Evolutionary conservation across 1,139 yeast genomes (phyloP).

Genomic region (Candida neerlandica): DNA sequence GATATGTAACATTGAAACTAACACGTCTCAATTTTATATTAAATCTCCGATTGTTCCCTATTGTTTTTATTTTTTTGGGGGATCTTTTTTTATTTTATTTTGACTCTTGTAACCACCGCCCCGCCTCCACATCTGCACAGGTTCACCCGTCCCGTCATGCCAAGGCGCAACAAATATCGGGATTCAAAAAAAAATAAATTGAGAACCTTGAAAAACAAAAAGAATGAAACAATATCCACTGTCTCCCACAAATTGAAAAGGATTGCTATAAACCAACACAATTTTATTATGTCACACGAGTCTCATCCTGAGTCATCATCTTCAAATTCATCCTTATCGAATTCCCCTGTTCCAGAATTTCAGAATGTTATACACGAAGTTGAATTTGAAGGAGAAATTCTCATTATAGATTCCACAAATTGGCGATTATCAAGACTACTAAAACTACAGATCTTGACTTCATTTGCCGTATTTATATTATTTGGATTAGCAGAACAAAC

Average conservation of each 20-base stretch:
- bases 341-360: slow-evolving; percentile 1
- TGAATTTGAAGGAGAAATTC: slow-evolving; percentile 28
- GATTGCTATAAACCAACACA: neutral
- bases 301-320: neutral
- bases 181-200: neutral
- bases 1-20: too few species aligned
- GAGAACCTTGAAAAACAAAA: neutral
- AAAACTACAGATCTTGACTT: slow-evolving; percentile 41
- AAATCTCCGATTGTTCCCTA: too few species aligned
- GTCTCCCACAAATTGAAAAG: too few species aligned
- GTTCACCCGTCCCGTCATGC: neutral
- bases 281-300: neutral
- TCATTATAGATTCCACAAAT: slow-evolving; percentile 39
- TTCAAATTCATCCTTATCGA: neutral
- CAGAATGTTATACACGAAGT: slow-evolving; percentile 15
- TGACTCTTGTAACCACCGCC: neutral
- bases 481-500: slow-evolving; percentile 63
- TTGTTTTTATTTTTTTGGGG: too few species aligned
- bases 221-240: neutral
- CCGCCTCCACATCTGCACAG: too few species aligned
- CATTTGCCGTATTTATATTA: slow-evolving; percentile 41
- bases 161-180: neutral
- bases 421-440: slow-evolving; percentile 42
- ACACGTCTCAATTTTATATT: too few species aligned
- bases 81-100: too few species aligned